phyloP scores from a whole-genome alignment of 169 alveolate species.

The Cyclospora cayetanensis region DNA sequence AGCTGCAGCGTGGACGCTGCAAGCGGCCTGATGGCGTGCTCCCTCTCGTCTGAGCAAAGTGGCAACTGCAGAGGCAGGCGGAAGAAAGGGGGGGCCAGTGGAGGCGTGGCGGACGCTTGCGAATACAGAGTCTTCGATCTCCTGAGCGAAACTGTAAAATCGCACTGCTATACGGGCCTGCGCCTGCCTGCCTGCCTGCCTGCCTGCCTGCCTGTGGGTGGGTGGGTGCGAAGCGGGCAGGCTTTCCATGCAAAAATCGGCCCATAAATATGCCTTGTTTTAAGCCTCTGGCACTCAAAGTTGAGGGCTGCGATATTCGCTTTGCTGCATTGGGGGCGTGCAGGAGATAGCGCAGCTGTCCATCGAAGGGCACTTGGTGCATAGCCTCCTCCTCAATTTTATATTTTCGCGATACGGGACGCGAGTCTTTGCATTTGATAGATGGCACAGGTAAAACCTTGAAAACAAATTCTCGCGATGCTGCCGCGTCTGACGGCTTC shows the following conservation, averaged over 20 bases:
- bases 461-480: neutral
- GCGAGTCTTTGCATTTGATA: slow-evolving; percentile 55
- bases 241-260: neutral
- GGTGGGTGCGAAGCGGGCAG: neutral
- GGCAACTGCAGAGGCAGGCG: slow-evolving; percentile 34
- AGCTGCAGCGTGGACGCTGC: slow-evolving; percentile 60
- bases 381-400: slow-evolving; percentile 19
- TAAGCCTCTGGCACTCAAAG: neutral
- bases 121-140: slow-evolving; percentile 51
- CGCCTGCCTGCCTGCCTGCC: too few species aligned
- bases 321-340: neutral
- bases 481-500: neutral
- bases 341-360: slow-evolving; percentile 43
- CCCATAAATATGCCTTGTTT: neutral
- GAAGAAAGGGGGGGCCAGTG: slow-evolving; percentile 9
- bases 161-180: too few species aligned
- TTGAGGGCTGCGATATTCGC: neutral
- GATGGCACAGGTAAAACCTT: slow-evolving; percentile 53
- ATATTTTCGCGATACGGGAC: slow-evolving; percentile 22
- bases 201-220: too few species aligned
- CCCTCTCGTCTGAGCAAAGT: slow-evolving; percentile 8
- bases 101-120: slow-evolving; percentile 53
- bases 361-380: slow-evolving; percentile 43
- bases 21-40: slow-evolving; percentile 65
- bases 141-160: slow-evolving; percentile 13